phyloP scores from a whole-genome alignment of 2,329 filamentous ascomycete species.

The Gyromitra esculenta region DNA sequence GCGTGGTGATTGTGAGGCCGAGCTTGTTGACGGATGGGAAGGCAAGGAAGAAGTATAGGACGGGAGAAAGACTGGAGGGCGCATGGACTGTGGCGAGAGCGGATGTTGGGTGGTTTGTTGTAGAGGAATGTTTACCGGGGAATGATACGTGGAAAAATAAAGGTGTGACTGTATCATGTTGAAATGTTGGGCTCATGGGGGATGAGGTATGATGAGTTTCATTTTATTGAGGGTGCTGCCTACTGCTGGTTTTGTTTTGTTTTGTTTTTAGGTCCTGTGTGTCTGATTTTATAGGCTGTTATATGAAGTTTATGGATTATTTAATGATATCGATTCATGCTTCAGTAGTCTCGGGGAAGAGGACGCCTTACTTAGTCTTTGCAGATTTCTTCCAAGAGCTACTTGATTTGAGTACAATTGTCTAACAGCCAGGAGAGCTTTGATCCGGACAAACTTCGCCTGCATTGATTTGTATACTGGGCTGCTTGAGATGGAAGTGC shows the following conservation, averaged over 20 bases:
- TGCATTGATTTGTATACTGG: too few species aligned
- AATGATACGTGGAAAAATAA: constrained; percentile 32
- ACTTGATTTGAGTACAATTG: too few species aligned
- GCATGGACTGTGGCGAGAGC: constrained; percentile 34
- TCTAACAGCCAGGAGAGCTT: too few species aligned
- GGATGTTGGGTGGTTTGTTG: constrained; percentile 39
- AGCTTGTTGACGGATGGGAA: constrained; percentile 37
- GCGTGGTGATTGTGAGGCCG: constrained; percentile 45
- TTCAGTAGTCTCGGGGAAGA: too few species aligned
- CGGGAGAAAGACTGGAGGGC: constrained; percentile 32
- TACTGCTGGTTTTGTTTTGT: background rate
- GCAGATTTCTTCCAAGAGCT: too few species aligned
- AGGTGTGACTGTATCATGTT: constrained; percentile 26
- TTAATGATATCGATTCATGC: too few species aligned
- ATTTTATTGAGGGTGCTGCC: background rate
- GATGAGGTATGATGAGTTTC: background rate
- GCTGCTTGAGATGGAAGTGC: too few species aligned
- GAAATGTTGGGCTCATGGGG: background rate
- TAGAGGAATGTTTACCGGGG: constrained; percentile 22
- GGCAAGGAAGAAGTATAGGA: constrained; percentile 5
- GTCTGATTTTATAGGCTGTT: background rate
- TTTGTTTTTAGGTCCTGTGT: background rate
- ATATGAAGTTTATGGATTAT: background rate
- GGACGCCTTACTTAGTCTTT: too few species aligned
- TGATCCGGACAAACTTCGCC: too few species aligned